A percentile compares a stretch with the other conserved stretches of the same genome.
phyloP scores from a whole-genome alignment of 2,329 filamentous ascomycete species.

The Calonectria ilicicola region DNA sequence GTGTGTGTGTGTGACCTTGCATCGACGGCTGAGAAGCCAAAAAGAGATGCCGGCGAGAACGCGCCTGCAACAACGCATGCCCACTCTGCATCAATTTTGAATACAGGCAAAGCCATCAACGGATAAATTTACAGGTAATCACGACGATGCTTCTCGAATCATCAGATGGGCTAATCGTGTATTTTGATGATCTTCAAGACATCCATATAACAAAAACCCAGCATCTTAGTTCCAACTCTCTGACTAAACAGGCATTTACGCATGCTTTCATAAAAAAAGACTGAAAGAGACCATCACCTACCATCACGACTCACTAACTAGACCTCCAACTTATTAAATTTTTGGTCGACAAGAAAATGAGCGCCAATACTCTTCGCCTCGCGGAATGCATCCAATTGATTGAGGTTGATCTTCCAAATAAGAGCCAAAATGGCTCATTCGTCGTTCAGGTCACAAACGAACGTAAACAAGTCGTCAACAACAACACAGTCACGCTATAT shows the following conservation, averaged over 20 bases:
- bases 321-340: background rate
- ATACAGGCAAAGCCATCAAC: background rate
- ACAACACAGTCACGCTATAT: background rate
- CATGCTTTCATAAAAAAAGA: background rate
- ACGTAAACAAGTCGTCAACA: background rate
- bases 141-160: background rate
- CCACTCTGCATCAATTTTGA: background rate
- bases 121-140: background rate
- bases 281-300: background rate
- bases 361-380: slow-evolving; percentile 1
- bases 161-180: background rate
- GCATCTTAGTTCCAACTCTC: no score
- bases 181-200: background rate
- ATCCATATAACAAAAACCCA: background rate
- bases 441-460: background rate
- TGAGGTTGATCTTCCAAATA: slow-evolving; percentile 5
- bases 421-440: slow-evolving; percentile 7
- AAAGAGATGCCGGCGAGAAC: background rate
- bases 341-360: background rate
- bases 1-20: background rate
- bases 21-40: background rate
- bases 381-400: slow-evolving; percentile 8
- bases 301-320: background rate
- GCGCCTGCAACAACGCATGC: background rate
- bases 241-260: background rate